Evolutionary conservation across 31 red algal genomes (phyloP), one percentile per base, ranked within the genome.

Genomic region (Bonnemaisonia californica): DNA sequence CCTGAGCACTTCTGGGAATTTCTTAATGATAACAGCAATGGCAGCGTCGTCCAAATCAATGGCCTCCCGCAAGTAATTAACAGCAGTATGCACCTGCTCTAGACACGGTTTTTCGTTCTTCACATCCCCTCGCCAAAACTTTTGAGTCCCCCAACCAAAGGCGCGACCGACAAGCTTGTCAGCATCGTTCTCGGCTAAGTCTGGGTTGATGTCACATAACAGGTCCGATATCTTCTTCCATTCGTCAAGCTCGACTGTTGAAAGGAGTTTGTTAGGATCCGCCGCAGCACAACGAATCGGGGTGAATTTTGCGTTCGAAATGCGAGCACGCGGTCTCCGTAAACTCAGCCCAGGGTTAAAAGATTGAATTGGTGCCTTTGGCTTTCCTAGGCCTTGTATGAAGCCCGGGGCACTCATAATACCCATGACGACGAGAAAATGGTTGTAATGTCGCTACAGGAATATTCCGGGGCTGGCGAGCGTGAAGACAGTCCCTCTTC

Each of bases 111-210:
- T 18, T 62, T 86, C 65, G 30, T 74, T 19, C 28, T 41, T 39
- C 41, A 86, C 83, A 51, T 23, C 19, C 8, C 83, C 60, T 8
- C 83, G 35, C 83, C 83, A 86, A 71, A 76, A 86, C 12, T 74
- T 59, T 62, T 86, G 83, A 33, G 71, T 45, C 7, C 71, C 71
- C 83, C 83, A 86, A n/a, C 83, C 83, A 41, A 86, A 86, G 16
- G 83, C 83, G 32, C 83, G 58, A 18, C 31, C 22, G 12, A 86
- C 58, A 27, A 77, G 24, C 54, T n/a, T 41, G 35, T 86, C 83
- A 12, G 83, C 83, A 2, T 29, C 68, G 32, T 21, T 54, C 18
- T 7, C 34, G 51, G 45, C 32, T 22, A 63, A 11, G 54, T 23
- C 66, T 27, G 9, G 27, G 3, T 29, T 28, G 4, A 1, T 9